phyloP scores from a whole-genome alignment of 2,329 filamentous ascomycete species.

The Ceratocystis colombiana region DNA sequence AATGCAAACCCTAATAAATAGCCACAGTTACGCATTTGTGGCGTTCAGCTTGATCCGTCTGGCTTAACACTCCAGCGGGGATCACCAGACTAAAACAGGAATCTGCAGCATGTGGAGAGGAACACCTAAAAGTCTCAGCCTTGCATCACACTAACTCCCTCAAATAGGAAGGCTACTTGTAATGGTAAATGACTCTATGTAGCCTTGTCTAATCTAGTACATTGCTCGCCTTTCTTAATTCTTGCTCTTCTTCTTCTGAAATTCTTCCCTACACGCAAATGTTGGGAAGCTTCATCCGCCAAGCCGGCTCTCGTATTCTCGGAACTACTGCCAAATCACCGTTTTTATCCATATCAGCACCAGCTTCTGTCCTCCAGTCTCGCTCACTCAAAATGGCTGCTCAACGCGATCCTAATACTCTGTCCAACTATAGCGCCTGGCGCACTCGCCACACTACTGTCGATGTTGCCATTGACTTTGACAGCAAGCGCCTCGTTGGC shows the following conservation, averaged over 20 bases:
- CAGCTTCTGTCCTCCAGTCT: background rate
- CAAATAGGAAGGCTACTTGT: background rate
- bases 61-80: background rate
- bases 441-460: conserved; percentile 72
- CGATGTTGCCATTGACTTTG: conserved; percentile 74
- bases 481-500: conserved; percentile 64
- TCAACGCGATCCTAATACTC: conserved; percentile 73
- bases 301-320: conserved; percentile 22
- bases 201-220: no score
- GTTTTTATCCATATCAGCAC: background rate
- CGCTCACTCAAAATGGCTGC: conserved; percentile 21
- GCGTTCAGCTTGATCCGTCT: background rate
- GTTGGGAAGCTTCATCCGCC: conserved; percentile 22
- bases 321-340: conserved; percentile 9
- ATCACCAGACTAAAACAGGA: conserved; percentile 22
- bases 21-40: background rate
- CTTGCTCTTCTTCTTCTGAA: background rate
- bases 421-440: conserved; percentile 87
- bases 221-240: background rate
- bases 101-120: conserved; percentile 20
- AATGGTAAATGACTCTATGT: background rate
- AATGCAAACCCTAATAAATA: background rate
- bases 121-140: conserved; percentile 15
- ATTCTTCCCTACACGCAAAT: conserved; percentile 12
- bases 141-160: conserved; percentile 15